Evolutionary conservation across 495 filamentous ascomycete genomes (phyloP), one percentile per base, ranked within the genome.

Genomic region (Penicillium paradoxum): DNA sequence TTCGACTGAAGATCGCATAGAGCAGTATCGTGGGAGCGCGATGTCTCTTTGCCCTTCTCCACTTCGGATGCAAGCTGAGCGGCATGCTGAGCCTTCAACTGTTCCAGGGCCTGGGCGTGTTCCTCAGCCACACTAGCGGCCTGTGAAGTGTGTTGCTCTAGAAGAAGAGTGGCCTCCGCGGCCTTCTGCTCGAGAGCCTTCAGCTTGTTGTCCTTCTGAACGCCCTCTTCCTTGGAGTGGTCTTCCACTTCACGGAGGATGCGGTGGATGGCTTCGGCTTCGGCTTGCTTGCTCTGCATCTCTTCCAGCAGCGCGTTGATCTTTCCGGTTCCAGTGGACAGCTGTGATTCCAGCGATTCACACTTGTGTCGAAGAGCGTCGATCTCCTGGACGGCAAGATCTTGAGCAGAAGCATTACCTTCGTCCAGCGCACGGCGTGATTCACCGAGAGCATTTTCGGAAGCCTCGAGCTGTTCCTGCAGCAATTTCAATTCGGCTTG

Each of bases 291-390:
- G 60, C 53, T 62, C 19, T 68, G 62, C 21, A 77, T 59, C 32
- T 70, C 69, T n/a, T 65, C 62, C 18, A 76, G 66, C 29, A 78
- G 62, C n/a, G 67, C 60, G 37, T 69, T 67, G 52, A 75, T 73
- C 56, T 74, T 68, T 13, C 59, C 65, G 14, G 66, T 58, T n/a
- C 65, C 69, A 7, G 65, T 60, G 8, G 70, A 62, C 39, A 74
- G 56, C 25, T 72, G 65, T 6, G 68, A 58, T 45, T 77, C 73
- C 42, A 78, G 62, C 3, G 60, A 57, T 25, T 60, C 66, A 25
- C 74, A 66, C 56, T 71, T 75, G 41, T 70, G 68, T 48, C 66
- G 67, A 24, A 77, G 66, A 38, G 65, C 55, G 34, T 77, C 69
- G 40, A 77, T 73, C 46, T 75, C 73, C 24, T 73, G 66, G 17